Conservation (phyloP, 495 filamentous ascomycete species). For the Lophiotrema nucula region DNA sequence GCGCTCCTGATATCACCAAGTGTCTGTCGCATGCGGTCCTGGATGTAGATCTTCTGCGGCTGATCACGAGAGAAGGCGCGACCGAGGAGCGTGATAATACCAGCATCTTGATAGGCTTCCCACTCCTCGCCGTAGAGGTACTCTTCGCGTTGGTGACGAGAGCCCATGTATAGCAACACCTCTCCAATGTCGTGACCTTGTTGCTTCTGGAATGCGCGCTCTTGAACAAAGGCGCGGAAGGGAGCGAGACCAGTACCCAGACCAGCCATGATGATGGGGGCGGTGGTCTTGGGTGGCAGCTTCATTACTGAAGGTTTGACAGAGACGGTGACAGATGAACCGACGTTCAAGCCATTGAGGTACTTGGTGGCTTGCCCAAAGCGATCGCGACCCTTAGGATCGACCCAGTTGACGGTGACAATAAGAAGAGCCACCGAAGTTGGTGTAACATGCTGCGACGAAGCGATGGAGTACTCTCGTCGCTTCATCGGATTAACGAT, state of each 20-base stretch:
- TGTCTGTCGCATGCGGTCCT: conserved; percentile 93
- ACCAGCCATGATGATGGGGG: conserved; percentile 97
- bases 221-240: conserved; percentile 97
- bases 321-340: conserved; percentile 78
- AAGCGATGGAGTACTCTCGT: conserved; percentile 96
- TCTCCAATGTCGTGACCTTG: conserved; percentile 92
- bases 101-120: conserved; percentile 95
- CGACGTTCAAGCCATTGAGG: conserved; percentile 69
- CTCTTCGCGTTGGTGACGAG: conserved; percentile 94
- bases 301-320: conserved; percentile 99
- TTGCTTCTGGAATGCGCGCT: conserved; percentile 93
- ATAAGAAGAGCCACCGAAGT: conserved; percentile 89
- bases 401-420: conserved; percentile 94
- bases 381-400: conserved; percentile 81
- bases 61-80: conserved; percentile 96
- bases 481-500: conserved; percentile 92
- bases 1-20: conserved; percentile 82
- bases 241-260: conserved; percentile 97
- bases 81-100: conserved; percentile 90
- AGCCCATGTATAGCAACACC: conserved; percentile 94
- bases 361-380: conserved; percentile 91
- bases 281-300: conserved; percentile 76
- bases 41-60: conserved; percentile 98
- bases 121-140: conserved; percentile 99
- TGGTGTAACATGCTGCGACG: conserved; percentile 87